Base-by-base conservation (phyloP, 1,284 basidiomycete species). In the Papiliotrema fonsecae region DNA sequence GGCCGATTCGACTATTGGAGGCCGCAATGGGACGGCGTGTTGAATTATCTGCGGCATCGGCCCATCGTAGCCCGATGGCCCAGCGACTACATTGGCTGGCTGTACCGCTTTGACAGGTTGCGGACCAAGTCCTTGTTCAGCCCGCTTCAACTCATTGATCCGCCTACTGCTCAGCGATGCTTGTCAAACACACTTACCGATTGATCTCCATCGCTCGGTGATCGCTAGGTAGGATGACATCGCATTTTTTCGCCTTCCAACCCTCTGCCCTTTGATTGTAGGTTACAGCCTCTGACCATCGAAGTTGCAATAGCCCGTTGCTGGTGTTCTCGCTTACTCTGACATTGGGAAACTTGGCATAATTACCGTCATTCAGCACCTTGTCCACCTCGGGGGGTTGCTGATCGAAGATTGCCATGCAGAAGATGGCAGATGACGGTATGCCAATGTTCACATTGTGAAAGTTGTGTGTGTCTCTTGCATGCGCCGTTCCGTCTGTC, bases 401-500 rank as follows among this genome's bases (percentile, higher is more conserved):
- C 34, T 5, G 16, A n/a, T 58, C 50, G 28, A 51, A 40, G 4
- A 66, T 55, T 0, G 54, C 48, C 10, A 66, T 4, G 30, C 21
- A 37, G 44, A 47, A 60, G 11, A 66, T 35, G 6, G 56, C 46
- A 3, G 35, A 27, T 14, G 30, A 39, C 9, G 60, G 62, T 2
- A 63, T 22, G 25, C 38, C 45, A 13, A 31, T 27, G 4, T 25
- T 19, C 16, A 64, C 34, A 16, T 48, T 28, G 47, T 65, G 66
- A 35, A 53, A 68, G 49, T 68, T 67, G 28, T 57, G 54, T 13
- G 51, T 49, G 5, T 32, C 19, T 3, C 19, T 16, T 2, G 35
- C n/a, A 5, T 47, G 52, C 3, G 51, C 42, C 3, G 69, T 68
- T 10, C 69, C 69, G 45, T 71, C 69, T 1, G 64, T 45, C 5